phyloP scores from a whole-genome alignment of 2,329 filamentous ascomycete genomes.

The Colletotrichum sp. region DNA sequence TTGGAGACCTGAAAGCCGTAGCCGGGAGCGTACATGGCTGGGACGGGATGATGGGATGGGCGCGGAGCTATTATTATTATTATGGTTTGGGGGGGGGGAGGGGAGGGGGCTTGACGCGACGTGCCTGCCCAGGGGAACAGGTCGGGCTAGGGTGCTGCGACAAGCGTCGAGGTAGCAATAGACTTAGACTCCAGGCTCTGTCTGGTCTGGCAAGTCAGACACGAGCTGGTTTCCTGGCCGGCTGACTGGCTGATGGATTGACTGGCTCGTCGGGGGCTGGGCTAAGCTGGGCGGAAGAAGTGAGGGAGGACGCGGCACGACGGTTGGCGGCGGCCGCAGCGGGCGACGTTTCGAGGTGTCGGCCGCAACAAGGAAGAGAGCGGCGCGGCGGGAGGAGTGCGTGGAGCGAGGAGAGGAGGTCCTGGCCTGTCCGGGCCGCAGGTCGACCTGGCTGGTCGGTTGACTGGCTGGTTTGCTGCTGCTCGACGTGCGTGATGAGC shows the following conservation, averaged over 20 bases:
- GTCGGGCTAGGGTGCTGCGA: slow-evolving; percentile 1
- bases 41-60: slow-evolving; percentile 14
- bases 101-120: not conserved
- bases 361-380: slow-evolving; percentile 13
- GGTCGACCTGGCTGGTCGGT: not conserved
- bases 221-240: not conserved
- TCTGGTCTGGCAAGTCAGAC: not conserved
- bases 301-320: not conserved
- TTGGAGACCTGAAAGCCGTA: slow-evolving; percentile 55
- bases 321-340: slow-evolving; percentile 1
- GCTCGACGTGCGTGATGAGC: slow-evolving; percentile 20
- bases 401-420: slow-evolving; percentile 13
- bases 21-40: slow-evolving; percentile 59
- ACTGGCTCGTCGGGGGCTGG: not conserved
- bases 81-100: slow-evolving; percentile 17
- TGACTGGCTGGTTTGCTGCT: slow-evolving; percentile 14
- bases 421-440: slow-evolving; percentile 10
- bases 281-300: slow-evolving; percentile 9
- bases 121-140: not conserved
- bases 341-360: slow-evolving; percentile 12
- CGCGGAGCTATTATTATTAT: slow-evolving; percentile 20
- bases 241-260: not conserved
- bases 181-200: slow-evolving; percentile 7
- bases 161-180: slow-evolving; percentile 7
- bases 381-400: slow-evolving; percentile 8